A percentile compares a stretch with the other conserved stretches of the same genome.
Evolutionary conservation across 2,329 filamentous ascomycete species (phyloP).

Genomic region (Fusarium denticulatum): DNA sequence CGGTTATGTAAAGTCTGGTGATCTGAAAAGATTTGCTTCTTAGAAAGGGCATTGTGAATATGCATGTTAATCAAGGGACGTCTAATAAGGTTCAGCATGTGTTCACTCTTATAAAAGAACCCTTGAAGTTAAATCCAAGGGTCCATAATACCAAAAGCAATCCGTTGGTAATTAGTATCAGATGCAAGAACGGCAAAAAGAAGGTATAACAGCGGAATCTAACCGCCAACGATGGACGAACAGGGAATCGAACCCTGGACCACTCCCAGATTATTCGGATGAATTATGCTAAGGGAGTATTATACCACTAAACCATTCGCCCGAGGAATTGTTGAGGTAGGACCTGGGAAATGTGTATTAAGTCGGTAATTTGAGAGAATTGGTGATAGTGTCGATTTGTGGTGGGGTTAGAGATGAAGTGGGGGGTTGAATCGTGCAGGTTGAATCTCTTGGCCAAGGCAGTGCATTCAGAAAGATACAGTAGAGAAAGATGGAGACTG

Average conservation of each 20-base stretch:
- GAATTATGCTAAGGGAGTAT: slow-evolving; percentile 48
- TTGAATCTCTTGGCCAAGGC: slow-evolving; percentile 19
- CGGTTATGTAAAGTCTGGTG: neutral
- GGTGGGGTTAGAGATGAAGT: slow-evolving; percentile 9
- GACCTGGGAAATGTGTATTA: slow-evolving; percentile 5
- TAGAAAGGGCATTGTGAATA: neutral
- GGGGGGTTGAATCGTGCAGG: slow-evolving; percentile 18
- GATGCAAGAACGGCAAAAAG: slow-evolving; percentile 18
- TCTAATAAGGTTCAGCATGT: neutral
- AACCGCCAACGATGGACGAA: slow-evolving; percentile 45
- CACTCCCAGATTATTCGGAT: slow-evolving; percentile 43
- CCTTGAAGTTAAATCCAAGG: neutral
- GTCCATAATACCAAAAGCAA: neutral
- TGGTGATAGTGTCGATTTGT: slow-evolving; percentile 10
- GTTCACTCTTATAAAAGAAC: neutral
- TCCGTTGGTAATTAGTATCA: neutral
- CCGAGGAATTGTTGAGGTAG: slow-evolving; percentile 13
- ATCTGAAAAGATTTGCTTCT: neutral
- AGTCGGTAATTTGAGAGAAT: neutral
- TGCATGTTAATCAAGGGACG: neutral
- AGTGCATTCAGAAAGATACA: neutral
- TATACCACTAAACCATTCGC: slow-evolving; percentile 50
- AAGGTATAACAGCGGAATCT: slow-evolving; percentile 23
- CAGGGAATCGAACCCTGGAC: slow-evolving; percentile 50
- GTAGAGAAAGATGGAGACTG: neutral